phyloP scores from a whole-genome alignment of 1,284 basidiomycete species.

The Ustilago xerochloae region DNA sequence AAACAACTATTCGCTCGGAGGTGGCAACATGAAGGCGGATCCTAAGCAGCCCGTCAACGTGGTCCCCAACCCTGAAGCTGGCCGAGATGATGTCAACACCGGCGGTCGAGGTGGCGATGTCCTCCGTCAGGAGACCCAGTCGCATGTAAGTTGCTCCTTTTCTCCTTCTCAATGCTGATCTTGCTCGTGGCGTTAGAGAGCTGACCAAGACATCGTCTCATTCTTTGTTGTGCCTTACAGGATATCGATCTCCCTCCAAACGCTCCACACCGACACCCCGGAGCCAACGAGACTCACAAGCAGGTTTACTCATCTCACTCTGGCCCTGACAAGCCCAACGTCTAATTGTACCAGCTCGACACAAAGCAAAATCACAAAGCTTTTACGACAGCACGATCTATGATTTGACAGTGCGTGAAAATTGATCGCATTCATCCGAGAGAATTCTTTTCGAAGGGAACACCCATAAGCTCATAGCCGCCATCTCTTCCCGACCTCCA shows the following conservation, averaged over 20 bases:
- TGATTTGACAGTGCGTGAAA: not conserved
- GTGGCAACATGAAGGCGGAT: constrained; percentile 37
- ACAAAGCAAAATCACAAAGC: not conserved
- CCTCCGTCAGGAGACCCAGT: constrained; percentile 15
- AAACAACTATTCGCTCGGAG: constrained; percentile 36
- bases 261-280: constrained; percentile 33
- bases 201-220: not conserved
- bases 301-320: constrained; percentile 23
- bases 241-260: constrained; percentile 38
- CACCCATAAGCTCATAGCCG: constrained; percentile 14
- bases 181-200: not conserved
- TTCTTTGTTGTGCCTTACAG: not conserved
- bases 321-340: constrained; percentile 35
- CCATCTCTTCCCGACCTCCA: constrained; percentile 45
- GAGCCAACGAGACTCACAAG: constrained; percentile 36
- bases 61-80: constrained; percentile 26
- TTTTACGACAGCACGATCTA: not conserved
- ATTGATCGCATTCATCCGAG: not conserved
- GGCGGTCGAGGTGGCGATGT: constrained; percentile 37
- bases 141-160: constrained; percentile 39
- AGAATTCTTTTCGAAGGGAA: not conserved
- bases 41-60: constrained; percentile 21
- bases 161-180: not conserved
- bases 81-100: constrained; percentile 36
- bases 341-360: constrained; percentile 1